These are phyloP conservation scores for Argentina anserina DNA, from an alignment of 306 rosid species.

Conservation along the genomic window DNA sequence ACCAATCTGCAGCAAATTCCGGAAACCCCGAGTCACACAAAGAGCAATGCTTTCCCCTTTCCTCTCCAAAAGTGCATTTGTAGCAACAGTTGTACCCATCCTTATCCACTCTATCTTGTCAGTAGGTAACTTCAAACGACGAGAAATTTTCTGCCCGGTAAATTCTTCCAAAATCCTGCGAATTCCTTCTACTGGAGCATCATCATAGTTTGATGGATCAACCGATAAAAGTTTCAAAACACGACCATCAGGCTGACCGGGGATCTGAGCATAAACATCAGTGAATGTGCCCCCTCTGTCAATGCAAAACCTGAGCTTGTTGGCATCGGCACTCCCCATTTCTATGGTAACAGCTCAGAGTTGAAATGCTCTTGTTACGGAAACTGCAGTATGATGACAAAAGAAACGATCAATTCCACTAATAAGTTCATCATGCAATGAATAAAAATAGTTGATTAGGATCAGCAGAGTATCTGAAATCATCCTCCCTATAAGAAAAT, in stretches of 20 bases:
- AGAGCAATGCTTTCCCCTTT: constrained; percentile 90
- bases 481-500: neutral
- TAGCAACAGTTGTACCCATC: constrained; percentile 97
- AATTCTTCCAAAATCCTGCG: constrained; percentile 76
- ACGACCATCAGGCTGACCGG: constrained; percentile 60
- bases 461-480: neutral
- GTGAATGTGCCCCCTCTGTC: constrained; percentile 97
- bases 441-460: neutral
- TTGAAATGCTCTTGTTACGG: neutral
- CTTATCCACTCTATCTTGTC: constrained; percentile 94
- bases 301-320: constrained; percentile 75
- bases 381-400: constrained; percentile 2
- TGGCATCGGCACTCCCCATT: constrained; percentile 43
- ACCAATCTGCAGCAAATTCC: constrained; percentile 80
- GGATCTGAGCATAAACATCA: constrained; percentile 87
- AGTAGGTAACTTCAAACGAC: constrained; percentile 65
- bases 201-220: constrained; percentile 84
- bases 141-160: constrained; percentile 45
- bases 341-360: constrained; percentile 12
- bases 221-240: constrained; percentile 85
- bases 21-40: constrained; percentile 85
- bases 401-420: neutral
- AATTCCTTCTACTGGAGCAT: constrained; percentile 91
- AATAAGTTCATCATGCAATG: neutral
- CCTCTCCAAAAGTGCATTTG: constrained; percentile 87